Base-by-base conservation (phyloP, 768 basidiomycete species). In the Mycena epipterygia region DNA sequence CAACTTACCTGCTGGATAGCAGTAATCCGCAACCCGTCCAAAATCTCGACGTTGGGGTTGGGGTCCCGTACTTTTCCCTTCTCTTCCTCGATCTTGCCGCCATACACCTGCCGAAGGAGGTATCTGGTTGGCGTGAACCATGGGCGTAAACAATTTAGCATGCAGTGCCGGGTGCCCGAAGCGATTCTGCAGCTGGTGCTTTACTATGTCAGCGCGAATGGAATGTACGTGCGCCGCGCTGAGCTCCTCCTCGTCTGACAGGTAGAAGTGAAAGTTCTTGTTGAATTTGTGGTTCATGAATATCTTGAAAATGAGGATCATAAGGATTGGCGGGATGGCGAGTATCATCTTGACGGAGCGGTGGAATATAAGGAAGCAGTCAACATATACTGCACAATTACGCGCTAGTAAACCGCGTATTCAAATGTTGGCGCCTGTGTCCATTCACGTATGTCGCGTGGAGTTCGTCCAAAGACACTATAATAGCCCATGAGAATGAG, bases 101-200 rank as follows among this genome's bases (percentile, higher is more conserved):
- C 67, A 55, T 72, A 72, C 0, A 72, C 62, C 37, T 72, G 65
- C 19, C 62, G 52, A 7, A 73, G 63, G 13, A 60, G 49, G 2
- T 44, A 72, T 69, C 51, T 73, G 68, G 35, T 75, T 69, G 14
- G 68, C 87, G 68, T 91, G 92, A 17, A 93, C 77, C 89, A 91
- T 89, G 0, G 90, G 92, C 17, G 89, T 90, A 76, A 92, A 90
- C 62, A 94, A 83, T 58, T 93, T 90, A 9, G 84, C 79, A 61
- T 92, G 89, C 33, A 96, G 83, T 16, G 93, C 90, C 1, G 95
- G 94, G 78, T 96, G 94, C 1, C 93, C 90, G 83, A 96, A 97
- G 29, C 95, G 90, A 75, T 89, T 90, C 81, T 89, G 88, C 41
- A 96, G 87, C 39, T 91, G 88, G 71, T 89, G 82, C 46, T 87